These are phyloP conservation scores for Strobilomyces echinocephalus DNA, from an alignment of 768 basidiomycete species.

Conservation along the genomic window DNA sequence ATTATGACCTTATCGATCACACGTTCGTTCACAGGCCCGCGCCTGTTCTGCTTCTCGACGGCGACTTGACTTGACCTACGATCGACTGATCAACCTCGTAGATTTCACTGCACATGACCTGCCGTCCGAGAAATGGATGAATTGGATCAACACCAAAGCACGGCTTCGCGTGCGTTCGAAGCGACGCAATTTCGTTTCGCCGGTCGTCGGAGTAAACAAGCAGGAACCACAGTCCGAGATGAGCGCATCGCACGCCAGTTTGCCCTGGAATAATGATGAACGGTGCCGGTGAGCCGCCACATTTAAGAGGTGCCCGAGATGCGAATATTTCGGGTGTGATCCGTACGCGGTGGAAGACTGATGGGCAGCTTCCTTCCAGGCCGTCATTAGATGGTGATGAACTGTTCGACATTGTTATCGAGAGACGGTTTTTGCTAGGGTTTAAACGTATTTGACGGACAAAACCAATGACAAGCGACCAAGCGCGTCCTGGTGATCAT, in stretches of 20 bases:
- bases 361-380: not conserved
- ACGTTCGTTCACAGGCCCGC: conserved; percentile 5
- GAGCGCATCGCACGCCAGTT: not conserved
- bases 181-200: conserved; percentile 6
- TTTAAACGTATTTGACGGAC: conserved; percentile 14
- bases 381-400: conserved; percentile 1
- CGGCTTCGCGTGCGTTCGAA: conserved; percentile 2
- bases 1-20: not conserved
- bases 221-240: not conserved
- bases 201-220: not conserved
- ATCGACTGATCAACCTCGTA: conserved; percentile 1
- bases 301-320: not conserved
- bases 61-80: not conserved
- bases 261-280: not conserved
- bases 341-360: not conserved
- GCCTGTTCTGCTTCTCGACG: not conserved
- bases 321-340: not conserved
- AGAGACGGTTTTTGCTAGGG: conserved; percentile 8
- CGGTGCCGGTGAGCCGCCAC: conserved; percentile 3
- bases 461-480: not conserved
- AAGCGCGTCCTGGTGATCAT: not conserved
- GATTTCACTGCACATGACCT: conserved; percentile 12
- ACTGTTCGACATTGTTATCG: conserved; percentile 3
- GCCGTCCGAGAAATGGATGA: conserved; percentile 8
- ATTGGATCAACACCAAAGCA: conserved; percentile 2